Percentiles rank a stretch among this genome's conserved stretches.
phyloP scores from a whole-genome alignment of 139 green algal genomes.

The Tetraselmis striata region DNA sequence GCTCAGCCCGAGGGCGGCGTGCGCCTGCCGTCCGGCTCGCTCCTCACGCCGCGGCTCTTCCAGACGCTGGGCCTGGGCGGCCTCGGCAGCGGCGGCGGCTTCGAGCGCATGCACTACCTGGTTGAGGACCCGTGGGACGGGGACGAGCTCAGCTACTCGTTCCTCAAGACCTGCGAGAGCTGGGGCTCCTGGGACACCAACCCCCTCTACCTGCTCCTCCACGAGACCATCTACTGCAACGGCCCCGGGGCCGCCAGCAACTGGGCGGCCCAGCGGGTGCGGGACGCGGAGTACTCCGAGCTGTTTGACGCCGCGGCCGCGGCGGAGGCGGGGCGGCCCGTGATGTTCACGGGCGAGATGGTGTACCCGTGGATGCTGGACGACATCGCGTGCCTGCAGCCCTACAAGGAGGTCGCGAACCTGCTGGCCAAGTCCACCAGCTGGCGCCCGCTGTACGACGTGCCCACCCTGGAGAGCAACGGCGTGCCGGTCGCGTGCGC shows the following conservation, averaged over 20 bases:
- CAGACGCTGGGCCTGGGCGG: not conserved
- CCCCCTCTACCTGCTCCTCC: constrained; percentile 87
- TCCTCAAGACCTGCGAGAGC: constrained; percentile 59
- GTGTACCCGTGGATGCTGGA: constrained; percentile 94
- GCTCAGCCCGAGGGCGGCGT: constrained; percentile 45
- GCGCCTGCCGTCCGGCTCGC: constrained; percentile 52
- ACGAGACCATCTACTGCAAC: constrained; percentile 95
- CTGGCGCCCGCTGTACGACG: constrained; percentile 82
- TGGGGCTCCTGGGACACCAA: constrained; percentile 83
- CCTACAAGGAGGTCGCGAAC: constrained; percentile 63
- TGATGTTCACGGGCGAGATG: constrained; percentile 88
- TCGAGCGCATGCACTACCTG: constrained; percentile 83
- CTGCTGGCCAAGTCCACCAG: constrained; percentile 61
- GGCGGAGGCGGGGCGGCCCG: constrained; percentile 34
- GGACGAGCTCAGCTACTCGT: constrained; percentile 57
- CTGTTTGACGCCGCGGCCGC: constrained; percentile 61
- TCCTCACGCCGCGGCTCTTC: constrained; percentile 50
- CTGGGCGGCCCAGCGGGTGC: constrained; percentile 68
- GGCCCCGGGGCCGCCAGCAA: constrained; percentile 27
- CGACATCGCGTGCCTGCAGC: constrained; percentile 65
- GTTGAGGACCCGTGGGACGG: constrained; percentile 73
- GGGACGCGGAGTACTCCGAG: constrained; percentile 31
- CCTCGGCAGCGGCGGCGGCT: constrained; percentile 53
- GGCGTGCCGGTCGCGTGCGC: constrained; percentile 62
- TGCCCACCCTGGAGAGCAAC: constrained; percentile 38